Evolutionary conservation across 306 rosid species (phyloP).

Genomic region (Begonia fuchsioides): DNA sequence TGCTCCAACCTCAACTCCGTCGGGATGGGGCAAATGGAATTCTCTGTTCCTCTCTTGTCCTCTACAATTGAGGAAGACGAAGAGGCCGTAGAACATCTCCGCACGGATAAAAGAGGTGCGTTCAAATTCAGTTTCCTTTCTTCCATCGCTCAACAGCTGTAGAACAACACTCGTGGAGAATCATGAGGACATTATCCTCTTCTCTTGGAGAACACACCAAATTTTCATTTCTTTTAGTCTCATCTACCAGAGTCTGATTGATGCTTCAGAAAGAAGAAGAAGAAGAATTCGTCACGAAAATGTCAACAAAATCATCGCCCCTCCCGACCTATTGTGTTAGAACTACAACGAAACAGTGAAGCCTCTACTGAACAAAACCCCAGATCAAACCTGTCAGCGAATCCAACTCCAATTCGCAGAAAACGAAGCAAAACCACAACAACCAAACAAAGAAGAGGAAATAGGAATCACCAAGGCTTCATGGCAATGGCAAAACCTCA

Average conservation of each 20-base stretch:
- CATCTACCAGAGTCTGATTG: background rate
- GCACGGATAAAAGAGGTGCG: constrained; percentile 79
- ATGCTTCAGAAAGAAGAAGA: too few species aligned
- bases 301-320: background rate
- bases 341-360: background rate
- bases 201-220: background rate
- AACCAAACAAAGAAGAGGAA: constrained; percentile 2
- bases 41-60: constrained; percentile 26
- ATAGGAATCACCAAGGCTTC: background rate
- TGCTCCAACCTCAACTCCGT: constrained; percentile 34
- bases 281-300: background rate
- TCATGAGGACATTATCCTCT: background rate
- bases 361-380: too few species aligned
- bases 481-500: constrained; percentile 9
- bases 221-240: background rate
- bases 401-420: background rate
- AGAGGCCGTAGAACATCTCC: constrained; percentile 41
- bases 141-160: constrained; percentile 32
- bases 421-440: too few species aligned
- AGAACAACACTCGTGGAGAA: constrained; percentile 2
- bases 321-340: background rate
- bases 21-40: constrained; percentile 13
- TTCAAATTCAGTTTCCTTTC: constrained; percentile 64
- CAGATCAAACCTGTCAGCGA: background rate
- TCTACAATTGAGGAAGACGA: constrained; percentile 21